Conservation (phyloP, 2,329 filamentous ascomycete genomes). For the Monilinia polystroma region DNA sequence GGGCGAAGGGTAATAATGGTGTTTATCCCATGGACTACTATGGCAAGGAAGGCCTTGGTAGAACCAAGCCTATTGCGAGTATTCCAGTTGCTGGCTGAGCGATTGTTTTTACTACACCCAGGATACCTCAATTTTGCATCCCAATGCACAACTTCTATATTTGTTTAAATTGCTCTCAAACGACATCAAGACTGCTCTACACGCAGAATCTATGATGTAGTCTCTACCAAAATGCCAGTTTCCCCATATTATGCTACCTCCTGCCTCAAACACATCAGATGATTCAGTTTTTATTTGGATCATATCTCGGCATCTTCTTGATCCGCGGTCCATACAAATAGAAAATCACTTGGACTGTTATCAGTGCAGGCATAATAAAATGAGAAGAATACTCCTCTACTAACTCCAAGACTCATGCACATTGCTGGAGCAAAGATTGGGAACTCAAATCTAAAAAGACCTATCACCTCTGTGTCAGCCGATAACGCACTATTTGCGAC, state of each 20-base stretch:
- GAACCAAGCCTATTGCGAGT: conserved; percentile 55
- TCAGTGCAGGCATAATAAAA: conserved; percentile 55
- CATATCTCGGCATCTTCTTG: conserved; percentile 38
- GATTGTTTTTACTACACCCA: neutral
- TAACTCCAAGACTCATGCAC: conserved; percentile 60
- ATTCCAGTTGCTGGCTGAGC: conserved; percentile 30
- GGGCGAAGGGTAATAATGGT: conserved; percentile 58
- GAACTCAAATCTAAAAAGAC: conserved; percentile 73
- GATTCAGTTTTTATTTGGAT: neutral
- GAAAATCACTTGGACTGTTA: conserved; percentile 63
- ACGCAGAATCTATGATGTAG: neutral
- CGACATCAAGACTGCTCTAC: neutral
- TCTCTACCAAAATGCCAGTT: neutral
- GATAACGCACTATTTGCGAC: conserved; percentile 74
- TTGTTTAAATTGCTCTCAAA: neutral
- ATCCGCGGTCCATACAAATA: conserved; percentile 59
- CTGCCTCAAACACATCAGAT: neutral
- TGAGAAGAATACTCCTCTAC: conserved; percentile 62
- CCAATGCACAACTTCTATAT: neutral
- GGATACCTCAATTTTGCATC: neutral
- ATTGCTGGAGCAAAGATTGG: conserved; percentile 74
- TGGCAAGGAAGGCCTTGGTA: conserved; percentile 82
- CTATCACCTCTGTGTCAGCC: conserved; percentile 77
- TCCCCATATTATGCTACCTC: neutral
- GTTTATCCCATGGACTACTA: conserved; percentile 99